These are phyloP conservation scores for Mycena rosella DNA, from an alignment of 768 basidiomycete species.

Conservation along the genomic window DNA sequence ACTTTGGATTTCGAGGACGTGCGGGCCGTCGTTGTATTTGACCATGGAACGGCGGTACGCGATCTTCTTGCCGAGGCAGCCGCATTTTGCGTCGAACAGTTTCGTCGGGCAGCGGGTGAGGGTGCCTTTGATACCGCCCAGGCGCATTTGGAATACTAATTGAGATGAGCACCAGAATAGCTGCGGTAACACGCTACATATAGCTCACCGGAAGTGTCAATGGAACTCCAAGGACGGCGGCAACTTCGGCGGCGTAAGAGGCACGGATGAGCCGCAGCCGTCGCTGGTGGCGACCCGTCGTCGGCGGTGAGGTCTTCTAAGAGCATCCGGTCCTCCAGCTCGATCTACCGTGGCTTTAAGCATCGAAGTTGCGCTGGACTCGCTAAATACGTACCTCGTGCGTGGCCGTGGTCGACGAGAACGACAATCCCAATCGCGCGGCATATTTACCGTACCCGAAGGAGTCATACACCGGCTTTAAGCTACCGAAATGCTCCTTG, in stretches of 20 bases:
- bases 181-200: background rate
- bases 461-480: constrained; percentile 33
- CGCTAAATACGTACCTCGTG: constrained; percentile 23
- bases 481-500: constrained; percentile 37
- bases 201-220: constrained; percentile 32
- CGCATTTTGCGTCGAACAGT: constrained; percentile 28
- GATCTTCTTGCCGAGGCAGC: constrained; percentile 30
- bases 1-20: constrained; percentile 32
- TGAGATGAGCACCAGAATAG: background rate
- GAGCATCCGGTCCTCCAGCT: constrained; percentile 14
- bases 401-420: constrained; percentile 37
- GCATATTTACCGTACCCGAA: constrained; percentile 42
- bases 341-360: constrained; percentile 25
- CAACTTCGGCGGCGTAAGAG: constrained; percentile 33
- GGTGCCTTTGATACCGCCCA: constrained; percentile 40
- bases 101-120: constrained; percentile 36
- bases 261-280: constrained; percentile 42
- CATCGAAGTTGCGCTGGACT: too few species aligned
- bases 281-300: constrained; percentile 40
- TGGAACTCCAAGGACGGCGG: constrained; percentile 11
- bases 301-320: constrained; percentile 33
- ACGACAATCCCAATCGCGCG: constrained; percentile 40
- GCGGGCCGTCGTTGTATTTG: constrained; percentile 37
- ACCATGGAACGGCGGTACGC: constrained; percentile 38
- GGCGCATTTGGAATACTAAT: constrained; percentile 36